Base-by-base conservation (phyloP, 2,329 filamentous ascomycete genomes). In the Chrysosporium queenslandicum region DNA sequence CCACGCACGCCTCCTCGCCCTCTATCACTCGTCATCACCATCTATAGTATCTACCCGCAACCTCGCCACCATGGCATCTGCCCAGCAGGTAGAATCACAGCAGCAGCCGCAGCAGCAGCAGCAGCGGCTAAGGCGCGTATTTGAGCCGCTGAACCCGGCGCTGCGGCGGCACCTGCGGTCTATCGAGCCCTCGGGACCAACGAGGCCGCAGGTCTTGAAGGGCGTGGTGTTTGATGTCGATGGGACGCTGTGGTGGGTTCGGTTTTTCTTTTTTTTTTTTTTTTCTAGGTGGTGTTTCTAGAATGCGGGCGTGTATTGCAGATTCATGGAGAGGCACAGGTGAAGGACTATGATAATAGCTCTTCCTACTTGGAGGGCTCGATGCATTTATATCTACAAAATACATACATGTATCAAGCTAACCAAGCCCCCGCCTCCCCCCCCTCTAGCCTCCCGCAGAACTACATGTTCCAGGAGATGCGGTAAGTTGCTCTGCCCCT, bases 381-480 rank as follows among this genome's bases (percentile, higher is more conserved):
- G n/a, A n/a, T n/a, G n/a, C n/a, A n/a, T 25, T 46, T 20, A 2
- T 54, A 18, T 4, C 6, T 40, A 30, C n/a, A n/a, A n/a, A n/a
- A n/a, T n/a, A n/a, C n/a, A n/a, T n/a, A n/a, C n/a, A n/a, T n/a
- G n/a, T n/a, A 42, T 46, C 40, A 43, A 27, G 45, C 45, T 47
- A 47, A 47, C 45, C 29, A 8, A 34, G n/a, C n/a, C n/a, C 25
- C 43, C n/a, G 18, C 7, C n/a, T 34, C 8, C 36, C 4, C 12
- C 32, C 32, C 41, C 7, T 39, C 58, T 57, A 94, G 89, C 66
- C 74, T 90, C 53, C 91, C 91, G 0, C 91, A 97, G 70, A 92
- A 86, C 60, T 87, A 95, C 77, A 98, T 97, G 91, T 97, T 97
- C 70, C 68, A 71, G 18, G 78, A 94, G 64, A 97, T 98, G 91